Evolutionary conservation across 805 yeast species (phyloP).

Genomic region (Nakazawaea ambrosiae): DNA sequence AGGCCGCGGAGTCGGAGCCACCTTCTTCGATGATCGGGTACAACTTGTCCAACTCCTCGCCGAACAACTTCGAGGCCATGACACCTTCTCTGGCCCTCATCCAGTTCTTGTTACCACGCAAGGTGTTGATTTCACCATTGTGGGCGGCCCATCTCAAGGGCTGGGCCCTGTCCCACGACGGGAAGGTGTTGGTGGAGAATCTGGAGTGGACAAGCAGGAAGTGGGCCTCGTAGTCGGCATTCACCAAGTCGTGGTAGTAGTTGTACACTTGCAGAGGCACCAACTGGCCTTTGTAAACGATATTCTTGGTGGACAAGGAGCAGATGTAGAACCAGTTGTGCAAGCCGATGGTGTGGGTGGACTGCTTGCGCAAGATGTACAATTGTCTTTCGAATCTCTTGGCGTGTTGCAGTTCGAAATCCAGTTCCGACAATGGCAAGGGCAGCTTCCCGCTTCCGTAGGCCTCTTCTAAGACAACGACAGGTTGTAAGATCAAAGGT

Average conservation of each 20-base stretch:
- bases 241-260: slow-evolving; percentile 87
- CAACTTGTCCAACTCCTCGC: slow-evolving; percentile 83
- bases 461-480: slow-evolving; percentile 61
- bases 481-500: slow-evolving; percentile 88
- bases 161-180: slow-evolving; percentile 99
- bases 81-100: slow-evolving; percentile 98
- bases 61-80: slow-evolving; percentile 80
- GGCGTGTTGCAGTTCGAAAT: slow-evolving; percentile 48
- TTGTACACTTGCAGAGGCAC: slow-evolving; percentile 95
- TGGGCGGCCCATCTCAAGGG: slow-evolving; percentile 97
- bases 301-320: slow-evolving; percentile 80
- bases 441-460: slow-evolving; percentile 32
- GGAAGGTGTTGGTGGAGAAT: slow-evolving; percentile 96
- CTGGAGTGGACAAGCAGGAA: slow-evolving; percentile 96
- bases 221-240: slow-evolving; percentile 89
- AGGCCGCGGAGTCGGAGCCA: slow-evolving; percentile 97
- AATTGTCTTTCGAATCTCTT: slow-evolving; percentile 75
- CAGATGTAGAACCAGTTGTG: slow-evolving; percentile 98
- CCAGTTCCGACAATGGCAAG: slow-evolving; percentile 35
- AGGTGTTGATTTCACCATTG: slow-evolving; percentile 96
- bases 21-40: slow-evolving; percentile 98
- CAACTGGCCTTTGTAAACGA: slow-evolving; percentile 95
- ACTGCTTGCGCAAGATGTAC: slow-evolving; percentile 80
- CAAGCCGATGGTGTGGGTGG: slow-evolving; percentile 85
- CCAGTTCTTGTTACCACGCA: slow-evolving; percentile 98